Evolutionary conservation across 2,329 filamentous ascomycete genomes (phyloP), one percentile per base, ranked within the genome.

Genomic region (Coniella vitis): DNA sequence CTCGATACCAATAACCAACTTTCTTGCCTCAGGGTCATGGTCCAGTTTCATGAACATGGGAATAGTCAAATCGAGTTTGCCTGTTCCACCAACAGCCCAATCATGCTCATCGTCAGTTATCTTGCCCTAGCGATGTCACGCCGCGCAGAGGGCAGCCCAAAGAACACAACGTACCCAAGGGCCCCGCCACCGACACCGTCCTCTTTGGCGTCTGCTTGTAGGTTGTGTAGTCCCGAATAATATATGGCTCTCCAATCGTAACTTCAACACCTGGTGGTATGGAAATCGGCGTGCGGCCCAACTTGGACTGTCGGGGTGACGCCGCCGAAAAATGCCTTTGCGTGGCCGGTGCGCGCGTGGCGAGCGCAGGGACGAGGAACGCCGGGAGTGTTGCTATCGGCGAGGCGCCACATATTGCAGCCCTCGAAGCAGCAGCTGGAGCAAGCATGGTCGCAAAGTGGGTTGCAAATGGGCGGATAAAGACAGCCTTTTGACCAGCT

Each of bases 251-350:
- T 53, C 86, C 77, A 50, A 90, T 70, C 10, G 79, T 71, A 37
- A 98, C 74, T 45, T 85, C 85, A 49, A 98, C 93, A 55, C 88
- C 87, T 0, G 87, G 84, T 1, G 91, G 91, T 29, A 95, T 75
- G 47, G 87, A 83, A 46, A 95, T 78, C 20, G 87, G 79, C 52
- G 86, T 86, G 58, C 82, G 78, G 59, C 93, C 93, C 54, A 98
- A 85, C 74, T 96, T 93, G 38, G 91, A 96, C 50, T 74, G 69
- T 58, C 76, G 74, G 63, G 69, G 68, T 46, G 80, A 64, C 38
- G 87, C 85, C 37, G 81, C 83, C 49, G 87, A 90, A 73, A 96
- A 96, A 54, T 70, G 69, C 61, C 76, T 73, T 56, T 66, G 65
- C 34, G 66, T 60, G 32, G 52, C 52, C 48, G 69, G 55, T 56